Percentiles rank a stretch among this genome's conserved stretches.
phyloP scores from a whole-genome alignment of 208 protist species.

The Acanthamoeba triangularis region DNA sequence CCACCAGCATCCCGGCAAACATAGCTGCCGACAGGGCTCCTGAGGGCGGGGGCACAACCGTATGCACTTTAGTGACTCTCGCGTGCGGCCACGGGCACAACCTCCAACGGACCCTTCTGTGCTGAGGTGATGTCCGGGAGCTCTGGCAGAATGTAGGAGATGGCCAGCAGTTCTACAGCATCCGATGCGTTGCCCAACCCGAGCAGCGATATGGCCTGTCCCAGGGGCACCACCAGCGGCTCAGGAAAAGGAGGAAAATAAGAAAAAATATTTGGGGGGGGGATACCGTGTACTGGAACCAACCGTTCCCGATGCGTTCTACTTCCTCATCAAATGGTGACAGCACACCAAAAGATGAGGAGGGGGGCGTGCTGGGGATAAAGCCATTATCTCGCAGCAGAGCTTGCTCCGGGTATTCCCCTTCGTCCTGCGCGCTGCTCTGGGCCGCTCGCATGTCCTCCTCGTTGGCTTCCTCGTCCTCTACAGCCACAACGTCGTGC shows the following conservation, averaged over 20 bases:
- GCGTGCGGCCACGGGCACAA: neutral
- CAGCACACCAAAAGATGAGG: neutral
- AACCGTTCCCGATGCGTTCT: slow-evolving; percentile 58
- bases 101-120: slow-evolving; percentile 42
- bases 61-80: neutral
- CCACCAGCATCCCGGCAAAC: slow-evolving; percentile 79
- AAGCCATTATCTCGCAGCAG: neutral
- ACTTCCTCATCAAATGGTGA: slow-evolving; percentile 19
- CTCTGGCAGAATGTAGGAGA: slow-evolving; percentile 79
- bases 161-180: slow-evolving; percentile 77
- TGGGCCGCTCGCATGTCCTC: neutral
- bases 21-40: slow-evolving; percentile 77
- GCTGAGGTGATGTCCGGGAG: slow-evolving; percentile 39
- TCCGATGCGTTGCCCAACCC: slow-evolving; percentile 78
- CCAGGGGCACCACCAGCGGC: neutral
- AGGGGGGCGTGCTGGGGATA: neutral
- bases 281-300: slow-evolving; percentile 22
- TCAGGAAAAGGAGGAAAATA: neutral
- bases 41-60: neutral
- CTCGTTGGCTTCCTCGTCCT: neutral
- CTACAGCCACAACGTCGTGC: too few species aligned
- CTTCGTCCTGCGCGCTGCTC: neutral
- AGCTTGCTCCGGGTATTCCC: neutral
- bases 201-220: slow-evolving; percentile 50
- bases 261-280: neutral